Conservation (phyloP, 1,139 yeast genomes). For the Pichia sp. region DNA sequence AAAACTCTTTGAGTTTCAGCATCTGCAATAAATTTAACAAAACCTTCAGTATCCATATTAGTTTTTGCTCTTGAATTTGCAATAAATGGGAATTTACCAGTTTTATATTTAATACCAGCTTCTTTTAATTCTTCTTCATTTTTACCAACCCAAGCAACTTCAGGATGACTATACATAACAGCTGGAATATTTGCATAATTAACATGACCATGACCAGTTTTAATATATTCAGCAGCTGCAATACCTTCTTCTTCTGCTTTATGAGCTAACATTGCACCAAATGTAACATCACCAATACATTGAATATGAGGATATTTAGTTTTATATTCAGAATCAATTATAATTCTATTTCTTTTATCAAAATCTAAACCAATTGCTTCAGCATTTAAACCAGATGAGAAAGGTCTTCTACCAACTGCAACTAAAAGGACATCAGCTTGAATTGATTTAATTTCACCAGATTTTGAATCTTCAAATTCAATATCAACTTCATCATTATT, state of each 20-base stretch:
- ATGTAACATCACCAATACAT: conserved; percentile 96
- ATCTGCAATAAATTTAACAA: conserved; percentile 92
- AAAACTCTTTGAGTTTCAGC: conserved; percentile 94
- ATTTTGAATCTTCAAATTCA: conserved; percentile 84
- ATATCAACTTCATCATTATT: conserved; percentile 83
- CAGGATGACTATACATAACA: conserved; percentile 98
- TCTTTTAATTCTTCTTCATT: conserved; percentile 93
- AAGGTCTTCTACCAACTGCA: conserved; percentile 99
- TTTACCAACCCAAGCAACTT: conserved; percentile 98
- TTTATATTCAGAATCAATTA: conserved; percentile 89
- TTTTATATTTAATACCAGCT: conserved; percentile 84
- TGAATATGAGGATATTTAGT: conserved; percentile 91
- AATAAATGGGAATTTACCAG: conserved; percentile 96
- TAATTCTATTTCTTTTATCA: conserved; percentile 87
- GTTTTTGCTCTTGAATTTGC: conserved; percentile 99
- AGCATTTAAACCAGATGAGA: conserved; percentile 80
- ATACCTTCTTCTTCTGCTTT: conserved; percentile 99
- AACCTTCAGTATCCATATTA: conserved; percentile 93
- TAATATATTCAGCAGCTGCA: conserved; percentile 94
- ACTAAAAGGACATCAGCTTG: conserved; percentile 92
- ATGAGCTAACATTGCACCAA: conserved; percentile 99
- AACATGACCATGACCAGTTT: conserved; percentile 93
- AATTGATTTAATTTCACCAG: conserved; percentile 70
- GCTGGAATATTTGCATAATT: conserved; percentile 97
- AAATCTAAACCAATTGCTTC: conserved; percentile 85